phyloP scores from a whole-genome alignment of 192 early-diverging fungal species.

The Rhizophlyctis rosea region DNA sequence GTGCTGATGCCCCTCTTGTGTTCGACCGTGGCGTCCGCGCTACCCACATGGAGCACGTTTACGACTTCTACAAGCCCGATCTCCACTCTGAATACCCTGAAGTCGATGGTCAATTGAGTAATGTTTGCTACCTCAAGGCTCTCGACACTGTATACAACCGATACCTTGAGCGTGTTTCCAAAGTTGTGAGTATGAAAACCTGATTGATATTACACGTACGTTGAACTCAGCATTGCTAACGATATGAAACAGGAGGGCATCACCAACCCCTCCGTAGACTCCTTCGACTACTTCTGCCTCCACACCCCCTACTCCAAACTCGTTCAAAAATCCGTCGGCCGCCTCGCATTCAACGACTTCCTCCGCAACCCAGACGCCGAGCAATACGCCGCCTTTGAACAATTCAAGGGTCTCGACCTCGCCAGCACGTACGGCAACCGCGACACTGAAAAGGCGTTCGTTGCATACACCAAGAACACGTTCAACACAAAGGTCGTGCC shows the following conservation, averaged over 20 bases:
- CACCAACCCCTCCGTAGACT: slow-evolving; percentile 48
- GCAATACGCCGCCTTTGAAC: slow-evolving; percentile 22
- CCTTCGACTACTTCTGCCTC: slow-evolving; percentile 82
- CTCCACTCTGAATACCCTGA: slow-evolving; percentile 94
- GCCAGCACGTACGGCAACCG: slow-evolving; percentile 81
- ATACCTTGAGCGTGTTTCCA: slow-evolving; percentile 81
- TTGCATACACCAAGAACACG: slow-evolving; percentile 69
- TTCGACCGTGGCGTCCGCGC: slow-evolving; percentile 84
- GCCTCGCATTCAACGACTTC: slow-evolving; percentile 92
- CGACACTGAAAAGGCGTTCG: slow-evolving; percentile 90
- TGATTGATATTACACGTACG: slow-evolving; percentile 36
- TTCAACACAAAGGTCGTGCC: slow-evolving; percentile 77
- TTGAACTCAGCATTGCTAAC: slow-evolving; percentile 17
- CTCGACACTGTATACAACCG: slow-evolving; percentile 85
- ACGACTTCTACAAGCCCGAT: slow-evolving; percentile 99
- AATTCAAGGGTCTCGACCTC: slow-evolving; percentile 54
- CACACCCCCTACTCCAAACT: slow-evolving; percentile 99
- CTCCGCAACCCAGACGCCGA: slow-evolving; percentile 66
- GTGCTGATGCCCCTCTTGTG: slow-evolving; percentile 89
- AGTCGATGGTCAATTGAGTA: slow-evolving; percentile 93
- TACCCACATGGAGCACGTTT: slow-evolving; percentile 95
- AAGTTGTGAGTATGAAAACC: slow-evolving; percentile 45
- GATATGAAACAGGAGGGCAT: too few species aligned
- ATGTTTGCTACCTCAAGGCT: slow-evolving; percentile 87
- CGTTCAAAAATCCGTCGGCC: slow-evolving; percentile 91